Evolutionary conservation across 208 protist genomes (phyloP).

Genomic region (Wallacemonas sp.): DNA sequence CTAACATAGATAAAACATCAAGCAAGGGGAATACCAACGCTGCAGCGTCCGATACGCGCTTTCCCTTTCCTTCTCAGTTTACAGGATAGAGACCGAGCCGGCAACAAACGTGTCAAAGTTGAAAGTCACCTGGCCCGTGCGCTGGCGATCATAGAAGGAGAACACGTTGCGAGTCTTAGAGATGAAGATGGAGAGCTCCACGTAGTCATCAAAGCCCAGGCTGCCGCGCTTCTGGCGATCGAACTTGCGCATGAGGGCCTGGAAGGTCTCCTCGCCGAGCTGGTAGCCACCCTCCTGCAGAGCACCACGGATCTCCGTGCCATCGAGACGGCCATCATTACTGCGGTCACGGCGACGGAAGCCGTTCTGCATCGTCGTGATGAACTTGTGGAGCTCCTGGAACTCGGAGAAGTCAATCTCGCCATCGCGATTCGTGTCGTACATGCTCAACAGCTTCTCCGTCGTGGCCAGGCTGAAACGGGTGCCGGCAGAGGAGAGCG

Average conservation of each 20-base stretch:
- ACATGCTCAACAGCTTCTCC: constrained; percentile 82
- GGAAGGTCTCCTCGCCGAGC: constrained; percentile 72
- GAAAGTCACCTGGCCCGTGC: constrained; percentile 69
- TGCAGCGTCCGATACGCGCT: not conserved
- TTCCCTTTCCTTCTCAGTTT: not conserved
- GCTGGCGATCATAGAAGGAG: constrained; percentile 69
- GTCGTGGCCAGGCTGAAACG: constrained; percentile 78
- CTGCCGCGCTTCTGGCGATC: constrained; percentile 68
- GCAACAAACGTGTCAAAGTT: constrained; percentile 74
- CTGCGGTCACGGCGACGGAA: constrained; percentile 64
- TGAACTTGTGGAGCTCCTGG: constrained; percentile 69
- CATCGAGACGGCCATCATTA: constrained; percentile 60
- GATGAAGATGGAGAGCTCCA: constrained; percentile 87
- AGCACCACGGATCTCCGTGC: constrained; percentile 69
- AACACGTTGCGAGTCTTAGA: constrained; percentile 73
- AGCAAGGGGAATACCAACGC: no score
- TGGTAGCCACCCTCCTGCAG: constrained; percentile 51
- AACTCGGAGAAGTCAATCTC: constrained; percentile 78
- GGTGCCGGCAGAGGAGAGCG: constrained; percentile 56
- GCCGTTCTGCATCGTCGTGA: constrained; percentile 68
- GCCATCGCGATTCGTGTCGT: constrained; percentile 67
- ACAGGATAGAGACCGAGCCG: constrained; percentile 62
- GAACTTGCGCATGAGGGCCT: constrained; percentile 85
- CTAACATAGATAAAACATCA: no score
- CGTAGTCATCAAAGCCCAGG: constrained; percentile 88